Base-by-base conservation (phyloP, 163 green algal species). In the Volvox carteri region DNA sequence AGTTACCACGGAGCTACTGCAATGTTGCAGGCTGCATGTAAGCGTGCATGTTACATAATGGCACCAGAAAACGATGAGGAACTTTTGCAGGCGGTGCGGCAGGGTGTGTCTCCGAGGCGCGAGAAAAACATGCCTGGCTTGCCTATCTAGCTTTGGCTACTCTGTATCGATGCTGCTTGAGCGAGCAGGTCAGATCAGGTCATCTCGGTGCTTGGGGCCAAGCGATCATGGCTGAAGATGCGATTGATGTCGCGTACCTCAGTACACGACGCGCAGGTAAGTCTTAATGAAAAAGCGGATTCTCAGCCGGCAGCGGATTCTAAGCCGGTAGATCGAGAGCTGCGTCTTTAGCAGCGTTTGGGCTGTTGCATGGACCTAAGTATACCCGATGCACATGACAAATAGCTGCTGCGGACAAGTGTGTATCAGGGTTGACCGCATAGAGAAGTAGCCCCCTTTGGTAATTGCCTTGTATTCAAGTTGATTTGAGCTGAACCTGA, bases 71-170 rank as follows among this genome's bases (percentile, higher is more conserved):
- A 46, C 65, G 19, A 30, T 42, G 65, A 46, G 33, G 65, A 75
- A 25, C 65, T 54, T 30, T 56, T 41, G 70, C 70, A 78, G 70
- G 70, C 28, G 70, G 70, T 35, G 70, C 70, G 39, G 70, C 70
- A 78, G 70, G 70, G 70, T 78, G 70, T 72, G 11, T 72, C n/a
- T 9, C 60, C 60, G 37, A 39, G 60, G 60, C 60, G 37, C 60
- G 54, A 65, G 54, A 72, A 39, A 33, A 37, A 39, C 11, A 39
- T 33, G 28, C 28, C 28, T n/a, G n/a, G 23, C 23, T 72, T 72
- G 37, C 58, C 14, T 58, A 58, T 16, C 16, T 58, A 58, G n/a
- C n/a, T n/a, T n/a, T n/a, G n/a, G n/a, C n/a, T n/a, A n/a, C n/a
- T n/a, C n/a, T 25, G 28, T 65, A 65, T 65, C 54, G 54, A 65